Conservation (phyloP, 1,139 yeast genomes). For the Geotrichum reessii region DNA sequence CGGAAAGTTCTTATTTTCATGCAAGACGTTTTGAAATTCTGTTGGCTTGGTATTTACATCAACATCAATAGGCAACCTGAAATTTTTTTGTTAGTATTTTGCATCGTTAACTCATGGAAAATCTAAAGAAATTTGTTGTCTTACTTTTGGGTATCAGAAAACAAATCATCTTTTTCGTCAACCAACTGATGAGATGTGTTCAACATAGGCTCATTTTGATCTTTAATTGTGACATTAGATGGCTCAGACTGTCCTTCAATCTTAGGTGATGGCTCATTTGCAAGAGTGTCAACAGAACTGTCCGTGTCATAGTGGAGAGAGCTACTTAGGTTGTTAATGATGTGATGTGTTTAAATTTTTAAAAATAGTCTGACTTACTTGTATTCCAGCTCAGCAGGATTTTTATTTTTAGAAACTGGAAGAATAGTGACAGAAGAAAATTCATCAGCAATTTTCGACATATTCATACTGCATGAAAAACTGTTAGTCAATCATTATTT, state of each 20-base stretch:
- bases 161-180: background rate
- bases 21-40: background rate
- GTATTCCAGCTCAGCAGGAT: background rate
- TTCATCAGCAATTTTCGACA: background rate
- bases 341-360: background rate
- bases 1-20: background rate
- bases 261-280: background rate
- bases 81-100: background rate
- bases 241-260: background rate
- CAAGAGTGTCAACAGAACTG: background rate
- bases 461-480: background rate
- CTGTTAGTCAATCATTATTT: background rate
- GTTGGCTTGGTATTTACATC: background rate
- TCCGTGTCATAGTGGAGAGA: background rate
- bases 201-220: background rate
- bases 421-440: background rate
- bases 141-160: background rate
- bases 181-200: background rate
- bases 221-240: background rate
- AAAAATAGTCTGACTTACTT: background rate
- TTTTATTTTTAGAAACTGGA: background rate
- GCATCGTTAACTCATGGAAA: background rate
- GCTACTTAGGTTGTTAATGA: background rate
- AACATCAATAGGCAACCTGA: background rate
- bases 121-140: background rate